Evolutionary conservation across 176 grass and related monocot genomes (phyloP).

Genomic region (Thalia dealbata): DNA sequence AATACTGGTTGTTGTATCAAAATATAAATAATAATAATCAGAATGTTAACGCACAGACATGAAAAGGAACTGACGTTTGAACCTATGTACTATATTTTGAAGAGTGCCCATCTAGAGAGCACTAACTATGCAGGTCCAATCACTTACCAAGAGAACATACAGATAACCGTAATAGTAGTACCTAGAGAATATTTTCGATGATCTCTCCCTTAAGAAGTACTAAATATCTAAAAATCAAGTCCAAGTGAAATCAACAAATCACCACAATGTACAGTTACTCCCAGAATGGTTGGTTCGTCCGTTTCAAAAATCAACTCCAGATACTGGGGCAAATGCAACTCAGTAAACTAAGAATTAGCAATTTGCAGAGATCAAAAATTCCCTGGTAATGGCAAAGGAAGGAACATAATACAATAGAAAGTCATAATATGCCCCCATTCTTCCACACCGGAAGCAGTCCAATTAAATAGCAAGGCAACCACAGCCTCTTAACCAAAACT

Average conservation of each 20-base stretch:
- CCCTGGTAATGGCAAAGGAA: neutral
- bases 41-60: no score
- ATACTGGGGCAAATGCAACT: neutral
- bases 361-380: neutral
- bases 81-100: no score
- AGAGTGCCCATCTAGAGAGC: no score
- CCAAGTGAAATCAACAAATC: neutral
- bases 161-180: no score
- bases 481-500: neutral
- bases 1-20: no score
- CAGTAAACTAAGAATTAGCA: neutral
- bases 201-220: no score
- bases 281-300: neutral
- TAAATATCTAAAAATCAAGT: neutral
- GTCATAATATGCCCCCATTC: neutral
- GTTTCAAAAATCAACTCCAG: neutral
- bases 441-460: neutral
- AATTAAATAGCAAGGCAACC: neutral
- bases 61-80: no score
- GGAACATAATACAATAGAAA: no score
- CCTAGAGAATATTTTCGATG: no score
- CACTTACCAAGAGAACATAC: no score
- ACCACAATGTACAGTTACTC: neutral
- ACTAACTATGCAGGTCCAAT: no score
- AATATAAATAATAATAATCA: no score